Evolutionary conservation across 2,329 filamentous ascomycete species (phyloP), one percentile per base, ranked within the genome.

Genomic region (Venturia carpophila): DNA sequence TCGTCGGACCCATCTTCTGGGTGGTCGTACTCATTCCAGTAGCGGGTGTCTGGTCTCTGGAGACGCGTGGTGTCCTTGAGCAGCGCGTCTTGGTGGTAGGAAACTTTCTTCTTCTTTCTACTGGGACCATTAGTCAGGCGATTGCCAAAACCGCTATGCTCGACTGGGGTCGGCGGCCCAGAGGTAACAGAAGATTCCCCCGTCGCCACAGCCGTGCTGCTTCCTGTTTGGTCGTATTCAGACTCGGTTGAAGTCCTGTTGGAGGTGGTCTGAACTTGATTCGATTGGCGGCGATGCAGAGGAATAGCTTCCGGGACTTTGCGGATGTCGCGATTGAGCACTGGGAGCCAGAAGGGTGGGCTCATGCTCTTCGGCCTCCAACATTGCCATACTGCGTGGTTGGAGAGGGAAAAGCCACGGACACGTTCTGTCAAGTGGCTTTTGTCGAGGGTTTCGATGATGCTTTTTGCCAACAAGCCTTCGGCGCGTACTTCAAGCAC

Each of bases 11-110:
- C 74, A 64, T 92, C 89, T 72, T 90, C 91, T 10, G 89, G 89
- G 72, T 92, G 78, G 69, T 95, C 91, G 74, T 93, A 94, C 74
- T 95, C 91, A 74, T 90, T 93, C 90, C 91, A 95, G 72, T 93
- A 94, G 27, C 72, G 67, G 63, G 30, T 37, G 9, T 65, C 34
- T 15, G 62, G 24, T n/a, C n/a, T n/a, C n/a, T n/a, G n/a, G n/a
- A n/a, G n/a, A n/a, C n/a, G n/a, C n/a, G n/a, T n/a, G n/a, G n/a
- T 4, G 11, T 34, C 39, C 47, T 41, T 62, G 13, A 60, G 24
- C 5, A 45, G 7, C 43, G 60, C 34, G 13, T 39, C 55, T 39
- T 56, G 58, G 6, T 61, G 58, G 37, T 61, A 61, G 5, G 58
- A 27, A 21, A 61, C 60, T 24, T 19, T 61, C 9, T 45, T 42